Conservation (phyloP, 345 rosid genomes). For the Arabidopsis thaliana region TAIR10.1 NC_003070.9:22077501-22078000, state of each 20-base stretch:
- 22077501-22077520: not conserved
- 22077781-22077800: not conserved
- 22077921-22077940: too few relatives aligned
- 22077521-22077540: not conserved
- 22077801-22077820: too few relatives aligned
- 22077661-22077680: not conserved
- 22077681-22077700: not conserved
- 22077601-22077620: not conserved
- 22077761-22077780: not conserved
- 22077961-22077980: too few relatives aligned
- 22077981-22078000: too few relatives aligned
- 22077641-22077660: not conserved
- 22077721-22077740: not conserved
- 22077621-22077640: not conserved
- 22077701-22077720: not conserved
- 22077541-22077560: not conserved
- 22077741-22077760: slow-evolving; percentile 15
- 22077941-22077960: too few relatives aligned
- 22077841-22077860: too few relatives aligned
- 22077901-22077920: too few relatives aligned
- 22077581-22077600: not conserved
- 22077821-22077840: too few relatives aligned
- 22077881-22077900: too few relatives aligned
- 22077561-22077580: not conserved
- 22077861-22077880: too few relatives aligned